phyloP scores from a whole-genome alignment of 2,329 filamentous ascomycete genomes.

The Colletotrichum sp. region DNA sequence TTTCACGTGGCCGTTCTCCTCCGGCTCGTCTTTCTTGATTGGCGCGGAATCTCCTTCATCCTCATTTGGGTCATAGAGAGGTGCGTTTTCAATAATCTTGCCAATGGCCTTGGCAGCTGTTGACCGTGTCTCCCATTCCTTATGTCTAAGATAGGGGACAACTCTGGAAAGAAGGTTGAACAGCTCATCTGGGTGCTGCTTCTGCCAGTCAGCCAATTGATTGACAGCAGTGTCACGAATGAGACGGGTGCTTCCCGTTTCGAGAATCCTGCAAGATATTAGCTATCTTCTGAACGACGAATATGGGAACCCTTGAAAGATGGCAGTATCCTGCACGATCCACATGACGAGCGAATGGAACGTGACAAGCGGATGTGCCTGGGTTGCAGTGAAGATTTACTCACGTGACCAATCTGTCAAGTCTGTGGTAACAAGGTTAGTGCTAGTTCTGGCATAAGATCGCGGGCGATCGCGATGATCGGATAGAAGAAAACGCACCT shows the following conservation, averaged over 20 bases:
- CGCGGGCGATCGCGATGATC: not conserved
- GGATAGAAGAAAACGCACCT: slow-evolving; percentile 43
- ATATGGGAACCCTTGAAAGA: not conserved
- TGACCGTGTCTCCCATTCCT: slow-evolving; percentile 95
- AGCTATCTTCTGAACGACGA: not conserved
- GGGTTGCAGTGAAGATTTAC: slow-evolving; percentile 40
- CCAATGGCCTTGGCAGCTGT: slow-evolving; percentile 94
- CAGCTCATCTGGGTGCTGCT: slow-evolving; percentile 95
- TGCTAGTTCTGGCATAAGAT: not conserved
- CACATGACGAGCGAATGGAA: not conserved
- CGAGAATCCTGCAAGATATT: slow-evolving; percentile 72
- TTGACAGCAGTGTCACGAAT: slow-evolving; percentile 97
- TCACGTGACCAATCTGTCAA: slow-evolving; percentile 88
- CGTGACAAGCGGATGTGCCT: not conserved
- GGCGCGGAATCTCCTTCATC: slow-evolving; percentile 60
- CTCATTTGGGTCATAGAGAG: slow-evolving; percentile 85
- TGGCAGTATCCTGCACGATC: not conserved
- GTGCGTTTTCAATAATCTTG: slow-evolving; percentile 89
- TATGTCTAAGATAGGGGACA: slow-evolving; percentile 92
- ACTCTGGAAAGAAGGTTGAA: slow-evolving; percentile 94
- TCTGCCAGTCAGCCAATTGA: slow-evolving; percentile 97
- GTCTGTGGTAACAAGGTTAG: slow-evolving; percentile 55
- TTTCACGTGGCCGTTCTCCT: slow-evolving; percentile 56
- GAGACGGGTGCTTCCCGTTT: slow-evolving; percentile 94
- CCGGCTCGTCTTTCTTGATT: slow-evolving; percentile 47